phyloP scores from a whole-genome alignment of 352 stramenopile genomes.

The Pythium dissimile region DNA sequence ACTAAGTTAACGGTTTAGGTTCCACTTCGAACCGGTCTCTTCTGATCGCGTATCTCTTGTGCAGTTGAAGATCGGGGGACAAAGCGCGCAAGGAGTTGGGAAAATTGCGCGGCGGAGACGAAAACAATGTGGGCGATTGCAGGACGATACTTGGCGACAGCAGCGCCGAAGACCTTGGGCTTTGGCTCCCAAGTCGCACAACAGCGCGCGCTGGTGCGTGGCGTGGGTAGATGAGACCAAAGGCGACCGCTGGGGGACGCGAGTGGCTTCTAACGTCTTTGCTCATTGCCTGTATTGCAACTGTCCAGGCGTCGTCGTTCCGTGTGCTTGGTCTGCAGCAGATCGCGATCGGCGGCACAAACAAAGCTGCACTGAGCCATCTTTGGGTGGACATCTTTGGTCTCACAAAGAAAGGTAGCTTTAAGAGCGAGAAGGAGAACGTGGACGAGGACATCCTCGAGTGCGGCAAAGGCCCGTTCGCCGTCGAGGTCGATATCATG shows the following conservation, averaged over 20 bases:
- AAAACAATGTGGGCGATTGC: conserved; percentile 10
- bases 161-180: not conserved
- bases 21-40: not conserved
- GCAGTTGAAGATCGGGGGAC: conserved; percentile 7
- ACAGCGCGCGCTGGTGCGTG: conserved; percentile 22
- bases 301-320: conserved; percentile 71
- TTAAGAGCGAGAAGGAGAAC: conserved; percentile 92
- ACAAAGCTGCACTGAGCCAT: conserved; percentile 86
- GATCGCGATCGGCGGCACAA: conserved; percentile 92
- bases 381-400: conserved; percentile 87
- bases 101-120: not conserved
- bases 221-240: too few relatives aligned
- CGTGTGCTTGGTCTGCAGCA: conserved; percentile 97
- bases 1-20: not conserved
- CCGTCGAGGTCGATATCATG: conserved; percentile 99
- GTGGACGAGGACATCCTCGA: conserved; percentile 98
- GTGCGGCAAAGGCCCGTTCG: conserved; percentile 88
- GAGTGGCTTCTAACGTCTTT: too few relatives aligned
- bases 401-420: conserved; percentile 59
- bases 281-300: too few relatives aligned
- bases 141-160: not conserved
- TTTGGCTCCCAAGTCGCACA: not conserved
- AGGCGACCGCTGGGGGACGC: too few relatives aligned
- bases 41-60: not conserved
- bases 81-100: not conserved